phyloP scores from a whole-genome alignment of 2,329 filamentous ascomycete species.

The Monascus ruber region DNA sequence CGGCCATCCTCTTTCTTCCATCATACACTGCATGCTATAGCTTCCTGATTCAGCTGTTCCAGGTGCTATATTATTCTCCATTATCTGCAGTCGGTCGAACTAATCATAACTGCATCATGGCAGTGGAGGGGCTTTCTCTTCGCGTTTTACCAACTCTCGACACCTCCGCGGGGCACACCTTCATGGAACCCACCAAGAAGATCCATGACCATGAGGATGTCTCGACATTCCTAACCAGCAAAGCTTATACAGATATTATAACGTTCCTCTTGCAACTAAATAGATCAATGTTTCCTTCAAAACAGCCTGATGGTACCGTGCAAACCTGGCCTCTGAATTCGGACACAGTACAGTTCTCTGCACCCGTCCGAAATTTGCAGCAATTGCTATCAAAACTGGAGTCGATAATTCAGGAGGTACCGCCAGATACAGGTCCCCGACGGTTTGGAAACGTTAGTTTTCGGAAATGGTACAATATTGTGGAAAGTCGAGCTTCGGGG shows the following conservation, averaged over 20 bases:
- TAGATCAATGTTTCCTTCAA: conserved; percentile 66
- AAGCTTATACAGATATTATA: conserved; percentile 78
- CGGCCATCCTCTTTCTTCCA: too few relatives aligned
- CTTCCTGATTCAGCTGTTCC: too few relatives aligned
- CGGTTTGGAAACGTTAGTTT: conserved; percentile 91
- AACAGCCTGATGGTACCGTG: conserved; percentile 22
- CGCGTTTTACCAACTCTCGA: conserved; percentile 39
- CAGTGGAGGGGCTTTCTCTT: conserved; percentile 7
- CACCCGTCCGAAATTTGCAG: conserved; percentile 54
- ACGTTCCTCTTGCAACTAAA: conserved; percentile 85
- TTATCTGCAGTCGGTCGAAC: not conserved
- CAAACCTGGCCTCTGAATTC: conserved; percentile 41
- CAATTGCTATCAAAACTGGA: conserved; percentile 54
- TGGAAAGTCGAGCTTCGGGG: conserved; percentile 47
- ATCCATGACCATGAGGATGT: conserved; percentile 84
- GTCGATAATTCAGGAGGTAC: conserved; percentile 61
- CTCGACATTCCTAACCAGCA: conserved; percentile 62
- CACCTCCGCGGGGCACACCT: conserved; percentile 40
- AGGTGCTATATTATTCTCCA: not conserved
- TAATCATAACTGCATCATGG: too few relatives aligned
- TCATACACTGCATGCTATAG: too few relatives aligned
- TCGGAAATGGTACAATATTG: conserved; percentile 64
- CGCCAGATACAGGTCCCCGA: conserved; percentile 73
- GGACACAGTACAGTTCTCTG: conserved; percentile 37
- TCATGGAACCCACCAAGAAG: conserved; percentile 59